Evolutionary conservation across 495 filamentous ascomycete genomes (phyloP).

Genomic region (Aspergillus steynii): DNA sequence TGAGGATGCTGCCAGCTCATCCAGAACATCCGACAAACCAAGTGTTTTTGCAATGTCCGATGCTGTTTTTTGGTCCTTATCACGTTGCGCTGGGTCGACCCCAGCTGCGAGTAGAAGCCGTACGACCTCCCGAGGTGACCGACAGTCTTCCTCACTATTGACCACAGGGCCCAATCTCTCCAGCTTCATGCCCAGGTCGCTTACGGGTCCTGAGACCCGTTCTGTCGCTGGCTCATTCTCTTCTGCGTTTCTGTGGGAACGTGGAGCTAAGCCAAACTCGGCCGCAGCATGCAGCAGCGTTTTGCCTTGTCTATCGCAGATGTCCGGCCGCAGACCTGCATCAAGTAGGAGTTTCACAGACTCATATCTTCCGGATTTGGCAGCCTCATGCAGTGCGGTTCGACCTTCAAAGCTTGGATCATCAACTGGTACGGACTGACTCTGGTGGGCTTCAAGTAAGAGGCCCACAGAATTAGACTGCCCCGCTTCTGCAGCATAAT

Average conservation of each 20-base stretch:
- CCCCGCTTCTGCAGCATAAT: conserved; percentile 15
- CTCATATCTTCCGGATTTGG: neutral
- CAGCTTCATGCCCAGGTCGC: neutral
- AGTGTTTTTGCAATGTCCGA: neutral
- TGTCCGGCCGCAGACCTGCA: no score
- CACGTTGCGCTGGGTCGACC: neutral
- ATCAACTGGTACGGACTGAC: neutral
- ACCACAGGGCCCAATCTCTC: neutral
- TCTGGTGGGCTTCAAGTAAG: conserved; percentile 4
- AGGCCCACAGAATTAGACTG: conserved; percentile 16
- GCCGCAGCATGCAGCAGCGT: neutral
- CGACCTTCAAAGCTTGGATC: neutral
- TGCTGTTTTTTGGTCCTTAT: neutral
- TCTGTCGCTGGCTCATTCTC: no score
- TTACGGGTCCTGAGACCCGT: no score
- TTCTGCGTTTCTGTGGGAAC: neutral
- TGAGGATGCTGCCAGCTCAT: neutral
- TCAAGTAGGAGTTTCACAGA: neutral
- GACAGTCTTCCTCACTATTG: neutral
- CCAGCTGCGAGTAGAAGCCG: neutral
- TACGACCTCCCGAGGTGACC: neutral
- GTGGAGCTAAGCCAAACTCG: neutral
- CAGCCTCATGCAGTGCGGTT: conserved; percentile 14
- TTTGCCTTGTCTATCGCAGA: neutral
- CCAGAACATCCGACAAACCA: neutral